Evolutionary conservation across 345 rosid genomes (phyloP).

Genomic region (Eucalyptus tenuipes): DNA sequence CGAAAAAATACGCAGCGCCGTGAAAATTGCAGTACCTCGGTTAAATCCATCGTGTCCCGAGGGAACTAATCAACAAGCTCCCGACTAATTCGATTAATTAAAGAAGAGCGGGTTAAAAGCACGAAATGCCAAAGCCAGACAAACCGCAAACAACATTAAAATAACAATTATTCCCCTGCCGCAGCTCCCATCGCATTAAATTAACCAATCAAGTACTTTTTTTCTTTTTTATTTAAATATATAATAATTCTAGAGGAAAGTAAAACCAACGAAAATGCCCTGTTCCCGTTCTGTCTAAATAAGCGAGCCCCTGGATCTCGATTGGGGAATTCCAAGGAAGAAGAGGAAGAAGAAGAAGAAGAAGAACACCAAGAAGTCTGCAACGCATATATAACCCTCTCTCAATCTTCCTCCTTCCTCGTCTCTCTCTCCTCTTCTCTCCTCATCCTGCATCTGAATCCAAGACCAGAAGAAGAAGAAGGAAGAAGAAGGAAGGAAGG

Average conservation of each 20-base stretch:
- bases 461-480: background rate
- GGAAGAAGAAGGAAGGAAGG: no score
- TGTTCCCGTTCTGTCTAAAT: background rate
- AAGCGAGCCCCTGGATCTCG: background rate
- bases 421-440: background rate
- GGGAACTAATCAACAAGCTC: background rate
- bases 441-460: background rate
- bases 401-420: no score
- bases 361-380: background rate
- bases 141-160: background rate
- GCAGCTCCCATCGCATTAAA: background rate
- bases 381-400: background rate
- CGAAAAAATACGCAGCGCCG: rapidly evolving
- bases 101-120: background rate
- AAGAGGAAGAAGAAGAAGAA: no score
- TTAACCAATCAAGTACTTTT: background rate
- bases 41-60: background rate
- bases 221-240: background rate
- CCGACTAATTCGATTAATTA: background rate
- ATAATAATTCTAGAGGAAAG: background rate
- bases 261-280: background rate
- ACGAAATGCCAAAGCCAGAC: background rate
- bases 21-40: background rate
- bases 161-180: background rate
- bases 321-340: background rate